Evolutionary conservation across 805 yeast genomes (phyloP), one percentile per base, ranked within the genome.

Genomic region (Danielia reshetovae): DNA sequence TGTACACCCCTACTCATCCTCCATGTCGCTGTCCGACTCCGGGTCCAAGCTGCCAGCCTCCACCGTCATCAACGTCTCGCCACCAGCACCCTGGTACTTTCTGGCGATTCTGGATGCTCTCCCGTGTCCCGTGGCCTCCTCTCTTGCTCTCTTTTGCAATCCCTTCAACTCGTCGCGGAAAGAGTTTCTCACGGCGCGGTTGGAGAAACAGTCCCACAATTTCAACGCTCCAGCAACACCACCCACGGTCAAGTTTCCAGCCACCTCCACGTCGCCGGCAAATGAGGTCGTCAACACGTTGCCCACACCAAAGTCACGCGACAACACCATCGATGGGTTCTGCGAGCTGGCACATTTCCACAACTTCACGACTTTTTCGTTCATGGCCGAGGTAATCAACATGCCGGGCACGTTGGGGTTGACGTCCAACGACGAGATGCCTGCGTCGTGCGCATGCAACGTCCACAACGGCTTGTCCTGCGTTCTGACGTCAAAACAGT

Each of bases 381-480:
- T 85, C 88, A 85, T 83, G 5, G 96, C 95, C 32, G 93, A 81
- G 1, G 97, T 86, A 16, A 80, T 77, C 54, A 93, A 60, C 70
- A 85, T 63, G 13, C 90, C 93, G 17, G 81, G 79, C 21, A 87
- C 57, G 54, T 67, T 74, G 17, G 57, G 55, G 62, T 86, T 89
- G 24, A 81, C 72, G 46, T 81, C 82, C 47, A 93, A 72, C 2
- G 90, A 71, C 4, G 96, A 82, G 42, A 93, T 82, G 42, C 95
- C 97, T 2, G 95, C 76, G 62, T 93, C 97, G 58, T 93, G 98
- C 2, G 97, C 97, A 60, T 93, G 96, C 48, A 93, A 70, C 2
- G 95, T 86, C 98, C 98, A 93, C 21, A 90, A 51, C 13, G 97
- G 89, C 45, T 72, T 74, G 29, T 70, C 72, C 24, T 70, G 75